A percentile compares a stretch with the other conserved stretches of the same genome.
Evolutionary conservation across 257 asterid species (phyloP).

Genomic region (Solanum bukasovii): DNA sequence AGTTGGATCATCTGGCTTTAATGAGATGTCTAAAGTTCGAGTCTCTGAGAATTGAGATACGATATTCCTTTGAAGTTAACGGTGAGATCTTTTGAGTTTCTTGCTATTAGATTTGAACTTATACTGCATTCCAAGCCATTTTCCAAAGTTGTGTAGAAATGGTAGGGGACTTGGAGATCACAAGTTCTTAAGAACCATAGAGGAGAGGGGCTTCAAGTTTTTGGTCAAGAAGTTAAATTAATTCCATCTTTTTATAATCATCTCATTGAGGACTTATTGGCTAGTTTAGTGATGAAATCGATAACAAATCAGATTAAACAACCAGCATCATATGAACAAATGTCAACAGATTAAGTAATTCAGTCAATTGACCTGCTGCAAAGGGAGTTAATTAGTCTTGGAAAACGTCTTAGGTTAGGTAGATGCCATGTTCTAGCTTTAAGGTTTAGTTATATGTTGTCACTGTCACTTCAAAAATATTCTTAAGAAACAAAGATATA

Average conservation of each 20-base stretch:
- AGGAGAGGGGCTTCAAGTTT: not conserved
- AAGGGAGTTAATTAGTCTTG: not conserved
- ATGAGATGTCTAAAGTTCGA: too few relatives aligned
- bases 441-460: not conserved
- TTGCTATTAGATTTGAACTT: too few relatives aligned
- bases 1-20: too few relatives aligned
- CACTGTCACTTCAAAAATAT: not conserved
- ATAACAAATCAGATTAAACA: not conserved
- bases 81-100: too few relatives aligned
- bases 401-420: not conserved
- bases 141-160: too few relatives aligned
- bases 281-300: not conserved
- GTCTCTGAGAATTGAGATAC: too few relatives aligned
- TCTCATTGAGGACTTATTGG: not conserved
- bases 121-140: too few relatives aligned
- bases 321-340: not conserved
- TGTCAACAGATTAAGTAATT: not conserved
- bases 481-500: not conserved
- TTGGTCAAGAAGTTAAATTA: not conserved
- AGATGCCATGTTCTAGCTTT: not conserved
- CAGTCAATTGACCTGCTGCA: not conserved
- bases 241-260: not conserved
- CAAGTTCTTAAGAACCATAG: too few relatives aligned
- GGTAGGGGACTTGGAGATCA: too few relatives aligned
- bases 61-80: too few relatives aligned